A percentile compares a stretch with the other conserved stretches of the same genome.
Conservation (phyloP, 2,329 filamentous ascomycete species). For the Aspergillus floridensis region DNA sequence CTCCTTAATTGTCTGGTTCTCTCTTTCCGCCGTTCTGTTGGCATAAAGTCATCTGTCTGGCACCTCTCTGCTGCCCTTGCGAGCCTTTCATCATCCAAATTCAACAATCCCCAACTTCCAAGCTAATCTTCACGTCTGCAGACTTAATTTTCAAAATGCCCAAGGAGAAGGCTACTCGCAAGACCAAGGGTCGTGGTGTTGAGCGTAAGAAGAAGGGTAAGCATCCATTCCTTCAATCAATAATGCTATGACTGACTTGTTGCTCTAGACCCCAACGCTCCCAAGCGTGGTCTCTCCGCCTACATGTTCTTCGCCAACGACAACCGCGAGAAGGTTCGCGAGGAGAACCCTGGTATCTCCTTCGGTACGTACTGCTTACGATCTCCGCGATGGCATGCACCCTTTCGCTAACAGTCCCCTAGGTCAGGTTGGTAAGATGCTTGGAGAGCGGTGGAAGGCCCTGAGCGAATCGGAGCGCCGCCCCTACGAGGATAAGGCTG, state of each 20-base stretch:
- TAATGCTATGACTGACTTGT: slow-evolving; percentile 16
- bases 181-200: slow-evolving; percentile 51
- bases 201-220: slow-evolving; percentile 73
- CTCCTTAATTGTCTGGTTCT: not conserved
- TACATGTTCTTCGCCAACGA: slow-evolving; percentile 99
- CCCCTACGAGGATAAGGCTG: slow-evolving; percentile 96
- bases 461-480: slow-evolving; percentile 87
- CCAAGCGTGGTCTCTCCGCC: slow-evolving; percentile 97
- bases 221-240: slow-evolving; percentile 20
- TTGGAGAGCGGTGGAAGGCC: slow-evolving; percentile 98
- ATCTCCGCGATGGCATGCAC: not conserved
- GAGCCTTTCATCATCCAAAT: not conserved
- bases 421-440: slow-evolving; percentile 96
- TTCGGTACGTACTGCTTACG: slow-evolving; percentile 64
- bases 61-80: not conserved
- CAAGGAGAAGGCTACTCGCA: slow-evolving; percentile 65
- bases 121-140: slow-evolving; percentile 13
- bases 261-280: slow-evolving; percentile 83
- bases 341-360: slow-evolving; percentile 95
- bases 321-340: slow-evolving; percentile 95
- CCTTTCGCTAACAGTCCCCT: slow-evolving; percentile 19
- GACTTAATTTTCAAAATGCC: slow-evolving; percentile 55
- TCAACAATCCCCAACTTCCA: slow-evolving; percentile 6
- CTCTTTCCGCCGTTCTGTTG: slow-evolving; percentile 13
- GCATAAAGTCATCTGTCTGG: slow-evolving; percentile 9